Base-by-base conservation (phyloP, 2,329 filamentous ascomycete species). In the Aspergillus ochraceoroseus region DNA sequence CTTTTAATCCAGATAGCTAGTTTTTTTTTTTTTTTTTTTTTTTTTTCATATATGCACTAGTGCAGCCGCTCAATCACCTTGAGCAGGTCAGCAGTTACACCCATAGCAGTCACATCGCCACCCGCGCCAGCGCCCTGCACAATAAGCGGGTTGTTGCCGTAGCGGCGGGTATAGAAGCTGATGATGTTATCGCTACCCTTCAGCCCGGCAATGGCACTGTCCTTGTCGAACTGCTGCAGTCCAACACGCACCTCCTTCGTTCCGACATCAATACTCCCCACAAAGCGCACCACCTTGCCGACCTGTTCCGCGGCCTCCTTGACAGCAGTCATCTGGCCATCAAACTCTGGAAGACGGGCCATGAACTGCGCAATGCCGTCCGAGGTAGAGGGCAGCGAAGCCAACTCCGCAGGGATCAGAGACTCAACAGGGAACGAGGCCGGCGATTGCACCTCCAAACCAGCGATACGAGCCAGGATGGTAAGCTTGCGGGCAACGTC, bases 151-250 rank as follows among this genome's bases (percentile, higher is more conserved):
- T 90, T 94, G 61, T 74, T 77, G 43, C 88, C 88, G 62, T 98
- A 98, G 57, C 92, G 78, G 74, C 94, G 85, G 4, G 92, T 98
- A 70, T 95, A 94, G 74, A 98, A 95, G 73, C 83, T 94, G 62
- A 98, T 95, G 63, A 98, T 94, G 72, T 98, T 98, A 64, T 96
- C 92, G 65, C 89, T 96, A 23, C 92, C 92, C 76, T 95, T 94
- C 43, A 98, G 75, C 32, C 85, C 84, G 9, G 92, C 92, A 68
- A 98, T 95, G 8, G 92, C 86, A 61, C 94, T 87, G 46, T 84
- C 85, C 54, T 79, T 80, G 52, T 94, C 88, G 55, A 88, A 89
- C 68, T 84, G 86, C 74, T 95, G 83, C 51, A 98, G 70, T 2
- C 92, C 90, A 43, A 98, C 92, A 73, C 89, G 94, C 64, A 96